These are phyloP conservation scores for Carex myosuroides DNA, from an alignment of 176 grass and related monocot genomes.

Conservation along the genomic window DNA sequence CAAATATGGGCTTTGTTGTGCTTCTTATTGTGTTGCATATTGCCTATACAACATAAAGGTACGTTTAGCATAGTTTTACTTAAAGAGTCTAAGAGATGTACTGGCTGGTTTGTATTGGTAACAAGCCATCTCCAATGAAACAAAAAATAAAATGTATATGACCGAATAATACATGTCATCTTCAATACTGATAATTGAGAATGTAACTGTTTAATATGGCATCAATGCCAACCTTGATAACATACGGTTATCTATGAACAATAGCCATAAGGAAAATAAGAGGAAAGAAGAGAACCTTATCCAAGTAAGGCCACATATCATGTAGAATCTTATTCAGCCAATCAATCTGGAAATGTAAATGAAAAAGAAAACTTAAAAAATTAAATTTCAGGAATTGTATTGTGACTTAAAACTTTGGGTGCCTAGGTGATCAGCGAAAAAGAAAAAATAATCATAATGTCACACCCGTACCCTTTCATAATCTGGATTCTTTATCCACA, in stretches of 20 bases:
- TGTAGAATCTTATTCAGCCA: conserved; percentile 87
- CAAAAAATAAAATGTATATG: background rate
- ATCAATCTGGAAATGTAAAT: conserved; percentile 52
- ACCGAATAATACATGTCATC: background rate
- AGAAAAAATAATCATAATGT: background rate
- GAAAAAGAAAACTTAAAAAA: background rate
- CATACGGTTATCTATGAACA: conserved; percentile 10
- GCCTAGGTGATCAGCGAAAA: background rate
- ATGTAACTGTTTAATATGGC: background rate
- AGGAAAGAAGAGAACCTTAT: conserved; percentile 68
- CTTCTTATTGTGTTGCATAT: conserved; percentile 75
- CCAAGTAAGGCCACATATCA: conserved; percentile 83
- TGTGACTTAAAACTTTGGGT: background rate
- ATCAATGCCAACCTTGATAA: background rate
- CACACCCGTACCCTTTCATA: conserved; percentile 58
- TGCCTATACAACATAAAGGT: conserved; percentile 38
- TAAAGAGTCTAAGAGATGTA: background rate
- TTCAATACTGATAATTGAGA: background rate
- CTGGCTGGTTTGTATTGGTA: background rate
- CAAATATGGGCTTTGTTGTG: conserved; percentile 55
- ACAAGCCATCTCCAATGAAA: background rate
- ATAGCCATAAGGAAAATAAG: conserved; percentile 31
- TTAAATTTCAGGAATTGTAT: background rate
- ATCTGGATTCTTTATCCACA: conserved; percentile 89
- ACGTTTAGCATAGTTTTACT: background rate